Conservation (phyloP, 2,329 filamentous ascomycete species). For the Westerdykella sp. region DNA sequence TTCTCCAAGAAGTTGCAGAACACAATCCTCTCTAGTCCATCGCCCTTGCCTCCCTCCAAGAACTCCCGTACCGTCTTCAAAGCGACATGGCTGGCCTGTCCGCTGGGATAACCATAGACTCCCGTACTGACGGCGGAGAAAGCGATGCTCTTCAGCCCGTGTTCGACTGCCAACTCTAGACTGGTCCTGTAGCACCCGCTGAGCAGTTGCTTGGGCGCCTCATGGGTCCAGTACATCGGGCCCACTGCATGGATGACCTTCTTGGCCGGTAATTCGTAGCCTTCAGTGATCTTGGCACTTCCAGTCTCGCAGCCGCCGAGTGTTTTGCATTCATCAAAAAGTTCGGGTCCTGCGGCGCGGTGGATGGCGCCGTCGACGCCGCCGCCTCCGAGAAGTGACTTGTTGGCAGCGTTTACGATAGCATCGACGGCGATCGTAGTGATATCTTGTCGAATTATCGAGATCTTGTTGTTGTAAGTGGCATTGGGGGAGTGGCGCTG, state of each 20-base stretch:
- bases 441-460: conserved; percentile 70
- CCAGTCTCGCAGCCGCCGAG: conserved; percentile 72
- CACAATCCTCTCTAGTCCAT: conserved; percentile 63
- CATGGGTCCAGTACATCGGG: conserved; percentile 58
- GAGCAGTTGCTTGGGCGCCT: conserved; percentile 41
- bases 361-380: conserved; percentile 79
- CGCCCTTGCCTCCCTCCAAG: conserved; percentile 42
- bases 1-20: conserved; percentile 80
- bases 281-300: conserved; percentile 73
- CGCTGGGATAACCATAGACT: conserved; percentile 78
- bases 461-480: conserved; percentile 59
- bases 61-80: conserved; percentile 55
- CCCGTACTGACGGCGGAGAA: conserved; percentile 86
- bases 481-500: conserved; percentile 12
- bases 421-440: conserved; percentile 70
- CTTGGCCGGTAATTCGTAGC: conserved; percentile 66
- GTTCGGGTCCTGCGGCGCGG: conserved; percentile 62
- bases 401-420: conserved; percentile 92
- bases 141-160: conserved; percentile 64
- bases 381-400: conserved; percentile 72
- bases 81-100: conserved; percentile 66
- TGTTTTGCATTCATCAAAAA: conserved; percentile 64
- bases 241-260: conserved; percentile 89
- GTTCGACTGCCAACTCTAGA: conserved; percentile 63
- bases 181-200: conserved; percentile 63